These are phyloP conservation scores for Populus tomentosa DNA, from an alignment of 441 rosid species.

Conservation along the genomic window DNA sequence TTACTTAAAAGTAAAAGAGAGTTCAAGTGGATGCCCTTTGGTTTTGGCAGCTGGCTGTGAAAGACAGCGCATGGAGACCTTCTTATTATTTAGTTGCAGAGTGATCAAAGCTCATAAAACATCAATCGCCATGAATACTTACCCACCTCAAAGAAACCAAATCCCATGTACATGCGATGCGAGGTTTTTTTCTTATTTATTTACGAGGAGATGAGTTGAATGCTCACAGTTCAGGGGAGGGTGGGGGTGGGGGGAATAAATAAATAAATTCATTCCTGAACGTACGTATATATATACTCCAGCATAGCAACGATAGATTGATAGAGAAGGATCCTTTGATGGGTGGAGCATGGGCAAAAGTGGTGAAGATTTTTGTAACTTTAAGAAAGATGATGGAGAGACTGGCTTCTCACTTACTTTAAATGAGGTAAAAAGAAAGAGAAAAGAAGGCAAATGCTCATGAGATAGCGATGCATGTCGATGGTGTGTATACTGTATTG, in stretches of 20 bases:
- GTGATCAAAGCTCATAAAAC: not conserved
- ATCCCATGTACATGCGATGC: not conserved
- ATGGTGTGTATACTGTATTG: not conserved
- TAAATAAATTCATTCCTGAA: not conserved
- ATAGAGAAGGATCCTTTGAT: not conserved
- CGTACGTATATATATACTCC: not conserved
- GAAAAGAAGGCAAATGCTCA: not conserved
- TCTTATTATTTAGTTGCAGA: not conserved
- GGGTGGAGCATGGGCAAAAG: not conserved
- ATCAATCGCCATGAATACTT: not conserved
- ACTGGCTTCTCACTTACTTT: not conserved
- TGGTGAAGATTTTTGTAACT: not conserved
- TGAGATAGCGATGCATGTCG: not conserved
- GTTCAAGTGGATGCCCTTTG: not conserved
- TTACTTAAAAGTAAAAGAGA: slow-evolving; percentile 16
- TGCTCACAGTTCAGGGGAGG: not conserved
- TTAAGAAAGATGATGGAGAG: not conserved
- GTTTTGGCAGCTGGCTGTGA: not conserved
- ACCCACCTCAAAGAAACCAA: not conserved
- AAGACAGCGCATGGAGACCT: not conserved
- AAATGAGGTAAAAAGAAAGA: not conserved
- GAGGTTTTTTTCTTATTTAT: not conserved
- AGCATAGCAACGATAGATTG: not conserved
- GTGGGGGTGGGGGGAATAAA: too few species aligned
- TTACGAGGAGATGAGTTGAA: not conserved